phyloP scores from a whole-genome alignment of 805 yeast species.

The Ascoidea rubescens region DNA sequence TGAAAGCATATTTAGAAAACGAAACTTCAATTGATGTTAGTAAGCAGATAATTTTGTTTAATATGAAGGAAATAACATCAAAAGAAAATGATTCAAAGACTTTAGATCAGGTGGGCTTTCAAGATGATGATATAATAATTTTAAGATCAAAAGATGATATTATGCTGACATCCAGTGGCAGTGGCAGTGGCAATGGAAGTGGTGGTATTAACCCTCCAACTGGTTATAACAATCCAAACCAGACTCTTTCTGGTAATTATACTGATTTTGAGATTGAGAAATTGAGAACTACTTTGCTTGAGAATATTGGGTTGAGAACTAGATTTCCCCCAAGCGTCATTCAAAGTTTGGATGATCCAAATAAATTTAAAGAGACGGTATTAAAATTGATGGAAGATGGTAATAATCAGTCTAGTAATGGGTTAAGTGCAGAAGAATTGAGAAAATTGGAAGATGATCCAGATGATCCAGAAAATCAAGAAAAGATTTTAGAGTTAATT shows the following conservation, averaged over 20 bases:
- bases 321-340: not conserved
- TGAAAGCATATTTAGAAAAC: constrained; percentile 58
- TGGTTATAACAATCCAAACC: not conserved
- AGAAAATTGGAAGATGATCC: constrained; percentile 45
- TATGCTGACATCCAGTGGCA: not conserved
- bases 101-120: constrained; percentile 32
- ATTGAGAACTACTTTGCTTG: not conserved
- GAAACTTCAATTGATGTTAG: constrained; percentile 42
- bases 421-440: constrained; percentile 33
- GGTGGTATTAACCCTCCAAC: not conserved
- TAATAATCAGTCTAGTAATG: constrained; percentile 15
- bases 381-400: not conserved
- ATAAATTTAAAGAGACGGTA: not conserved
- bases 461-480: constrained; percentile 56
- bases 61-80: constrained; percentile 26
- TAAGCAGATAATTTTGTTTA: constrained; percentile 33
- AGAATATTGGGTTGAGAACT: constrained; percentile 2
- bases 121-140: constrained; percentile 47
- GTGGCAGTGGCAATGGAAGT: not conserved
- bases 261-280: not conserved
- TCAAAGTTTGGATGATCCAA: not conserved
- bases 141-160: not conserved
- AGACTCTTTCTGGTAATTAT: not conserved
- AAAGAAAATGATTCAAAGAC: constrained; percentile 17
- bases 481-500: constrained; percentile 49